These are phyloP conservation scores for Naganishia onofrii DNA, from an alignment of 768 basidiomycete species.

Conservation along the genomic window DNA sequence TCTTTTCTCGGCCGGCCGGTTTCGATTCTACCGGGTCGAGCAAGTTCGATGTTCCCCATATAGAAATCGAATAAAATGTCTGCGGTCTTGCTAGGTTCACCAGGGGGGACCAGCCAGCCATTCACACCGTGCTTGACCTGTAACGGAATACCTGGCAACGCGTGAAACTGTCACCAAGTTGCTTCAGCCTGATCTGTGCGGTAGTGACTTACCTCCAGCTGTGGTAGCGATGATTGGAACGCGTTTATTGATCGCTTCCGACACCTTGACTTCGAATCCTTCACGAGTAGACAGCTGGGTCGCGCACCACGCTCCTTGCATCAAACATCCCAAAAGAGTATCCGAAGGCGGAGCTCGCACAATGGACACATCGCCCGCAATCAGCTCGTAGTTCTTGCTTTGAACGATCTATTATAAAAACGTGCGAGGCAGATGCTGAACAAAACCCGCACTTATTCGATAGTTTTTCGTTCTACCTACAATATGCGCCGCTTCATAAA, in stretches of 20 bases:
- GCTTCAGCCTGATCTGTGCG: neutral
- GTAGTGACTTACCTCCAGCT: slow-evolving; percentile 62
- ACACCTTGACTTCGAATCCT: slow-evolving; percentile 96
- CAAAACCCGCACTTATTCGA: neutral
- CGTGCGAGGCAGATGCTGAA: neutral
- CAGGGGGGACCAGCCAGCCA: slow-evolving; percentile 75
- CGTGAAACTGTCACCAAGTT: neutral
- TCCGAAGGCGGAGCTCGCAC: slow-evolving; percentile 69
- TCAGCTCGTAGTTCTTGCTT: slow-evolving; percentile 38
- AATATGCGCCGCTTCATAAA: slow-evolving; percentile 47
- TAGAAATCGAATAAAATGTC: slow-evolving; percentile 71
- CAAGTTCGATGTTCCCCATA: slow-evolving; percentile 60
- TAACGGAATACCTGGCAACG: slow-evolving; percentile 68
- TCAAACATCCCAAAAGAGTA: slow-evolving; percentile 76
- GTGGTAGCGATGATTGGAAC: slow-evolving; percentile 77
- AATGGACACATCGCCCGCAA: slow-evolving; percentile 60
- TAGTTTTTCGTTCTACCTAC: slow-evolving; percentile 32
- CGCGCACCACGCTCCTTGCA: slow-evolving; percentile 84
- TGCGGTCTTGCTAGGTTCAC: slow-evolving; percentile 73
- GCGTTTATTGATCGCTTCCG: slow-evolving; percentile 77
- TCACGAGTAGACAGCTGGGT: slow-evolving; percentile 89
- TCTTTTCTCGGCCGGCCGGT: slow-evolving; percentile 11
- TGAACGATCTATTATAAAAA: slow-evolving; percentile 40
- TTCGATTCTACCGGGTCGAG: slow-evolving; percentile 9
- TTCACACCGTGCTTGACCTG: slow-evolving; percentile 84